Evolutionary conservation across 768 basidiomycete species (phyloP).

Genomic region (Pleurotus platypus): DNA sequence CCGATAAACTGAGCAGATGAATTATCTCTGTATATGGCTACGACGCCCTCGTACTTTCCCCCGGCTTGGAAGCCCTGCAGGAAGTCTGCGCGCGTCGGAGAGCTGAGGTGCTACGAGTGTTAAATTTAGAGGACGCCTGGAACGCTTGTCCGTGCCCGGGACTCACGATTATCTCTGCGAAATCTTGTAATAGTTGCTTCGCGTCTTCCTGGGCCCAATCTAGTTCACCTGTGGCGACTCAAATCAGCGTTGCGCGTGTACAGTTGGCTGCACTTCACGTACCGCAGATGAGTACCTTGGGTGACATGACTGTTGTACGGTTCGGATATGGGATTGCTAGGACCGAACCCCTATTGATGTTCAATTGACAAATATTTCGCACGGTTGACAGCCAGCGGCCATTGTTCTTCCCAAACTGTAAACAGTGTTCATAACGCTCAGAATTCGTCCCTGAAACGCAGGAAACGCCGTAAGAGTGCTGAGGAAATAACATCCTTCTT

Average conservation of each 20-base stretch:
- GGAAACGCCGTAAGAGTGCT: too few species aligned
- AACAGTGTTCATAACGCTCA: too few species aligned
- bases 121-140: too few species aligned
- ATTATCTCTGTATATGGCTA: slow-evolving; percentile 81
- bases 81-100: slow-evolving; percentile 64
- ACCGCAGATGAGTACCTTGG: slow-evolving; percentile 39
- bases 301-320: slow-evolving; percentile 6
- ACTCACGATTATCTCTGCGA: slow-evolving; percentile 72
- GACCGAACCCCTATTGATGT: too few species aligned
- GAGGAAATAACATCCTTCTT: too few species aligned
- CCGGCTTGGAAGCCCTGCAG: slow-evolving; percentile 56
- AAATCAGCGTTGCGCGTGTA: neutral
- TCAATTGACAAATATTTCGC: too few species aligned
- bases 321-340: too few species aligned
- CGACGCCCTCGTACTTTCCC: slow-evolving; percentile 69
- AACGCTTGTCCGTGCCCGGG: slow-evolving; percentile 19
- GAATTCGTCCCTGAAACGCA: too few species aligned
- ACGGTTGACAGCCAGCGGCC: too few species aligned
- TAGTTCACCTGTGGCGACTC: slow-evolving; percentile 49
- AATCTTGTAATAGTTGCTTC: slow-evolving; percentile 55
- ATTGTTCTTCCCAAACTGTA: too few species aligned
- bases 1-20: slow-evolving; percentile 63
- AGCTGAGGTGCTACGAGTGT: slow-evolving; percentile 40
- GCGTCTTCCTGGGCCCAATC: slow-evolving; percentile 82
- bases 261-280: slow-evolving; percentile 6